Conservation (phyloP, 2,329 filamentous ascomycete genomes). For the Pyricularia sp. region DNA sequence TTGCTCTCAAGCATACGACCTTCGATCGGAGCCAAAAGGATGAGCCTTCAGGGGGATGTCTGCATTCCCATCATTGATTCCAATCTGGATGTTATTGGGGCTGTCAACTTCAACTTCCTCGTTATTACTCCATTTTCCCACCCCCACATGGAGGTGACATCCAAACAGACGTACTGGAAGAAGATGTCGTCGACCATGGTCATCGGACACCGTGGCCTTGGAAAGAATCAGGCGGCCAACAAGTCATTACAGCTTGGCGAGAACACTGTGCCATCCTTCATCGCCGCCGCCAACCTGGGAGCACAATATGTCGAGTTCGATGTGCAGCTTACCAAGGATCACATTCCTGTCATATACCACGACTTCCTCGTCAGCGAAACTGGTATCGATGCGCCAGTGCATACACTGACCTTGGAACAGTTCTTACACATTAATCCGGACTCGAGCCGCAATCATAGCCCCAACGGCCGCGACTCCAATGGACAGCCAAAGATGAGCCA, state of each 20-base stretch:
- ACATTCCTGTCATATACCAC: conserved; percentile 96
- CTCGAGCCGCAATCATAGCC: conserved; percentile 21
- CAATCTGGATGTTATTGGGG: conserved; percentile 82
- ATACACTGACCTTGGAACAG: conserved; percentile 89
- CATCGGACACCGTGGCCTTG: conserved; percentile 64
- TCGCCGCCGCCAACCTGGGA: conserved; percentile 87
- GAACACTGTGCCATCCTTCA: conserved; percentile 93
- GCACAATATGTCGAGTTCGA: conserved; percentile 71
- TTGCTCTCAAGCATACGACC: conserved; percentile 80
- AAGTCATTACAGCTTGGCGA: conserved; percentile 90
- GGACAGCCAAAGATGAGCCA: conserved; percentile 4
- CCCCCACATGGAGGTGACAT: conserved; percentile 85
- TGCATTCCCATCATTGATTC: conserved; percentile 84
- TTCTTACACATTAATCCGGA: conserved; percentile 77
- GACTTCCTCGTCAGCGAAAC: conserved; percentile 98
- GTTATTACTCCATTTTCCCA: conserved; percentile 92
- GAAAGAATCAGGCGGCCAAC: conserved; percentile 79
- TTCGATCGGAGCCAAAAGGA: conserved; percentile 73
- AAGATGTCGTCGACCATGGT: conserved; percentile 83
- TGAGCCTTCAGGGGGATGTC: conserved; percentile 84
- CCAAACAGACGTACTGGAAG: conserved; percentile 93
- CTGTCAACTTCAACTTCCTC: conserved; percentile 94
- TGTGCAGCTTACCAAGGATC: conserved; percentile 97
- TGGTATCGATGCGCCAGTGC: conserved; percentile 91
- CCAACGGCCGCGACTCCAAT: conserved; percentile 18